Evolutionary conservation across 2,329 filamentous ascomycete genomes (phyloP).

Genomic region (Fusarium sp.): DNA sequence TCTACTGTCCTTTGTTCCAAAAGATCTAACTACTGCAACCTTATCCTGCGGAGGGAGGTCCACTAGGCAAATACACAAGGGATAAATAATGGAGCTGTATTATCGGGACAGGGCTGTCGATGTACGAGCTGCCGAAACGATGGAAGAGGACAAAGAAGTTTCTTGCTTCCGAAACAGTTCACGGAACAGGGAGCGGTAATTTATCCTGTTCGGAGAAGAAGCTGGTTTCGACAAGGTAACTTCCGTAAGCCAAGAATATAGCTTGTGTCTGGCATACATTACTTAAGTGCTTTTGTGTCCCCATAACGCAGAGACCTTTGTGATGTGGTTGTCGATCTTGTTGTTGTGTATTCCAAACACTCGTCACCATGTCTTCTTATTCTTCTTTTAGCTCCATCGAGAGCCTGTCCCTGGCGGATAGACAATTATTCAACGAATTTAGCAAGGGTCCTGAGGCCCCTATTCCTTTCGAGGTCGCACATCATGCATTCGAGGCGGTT

Average conservation of each 20-base stretch:
- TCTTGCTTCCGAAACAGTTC: constrained; percentile 21
- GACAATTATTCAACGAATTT: constrained; percentile 33
- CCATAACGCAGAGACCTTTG: not conserved
- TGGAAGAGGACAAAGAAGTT: not conserved
- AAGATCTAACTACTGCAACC: constrained; percentile 24
- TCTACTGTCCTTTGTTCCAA: constrained; percentile 11
- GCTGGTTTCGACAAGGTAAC: not conserved
- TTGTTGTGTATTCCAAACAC: not conserved
- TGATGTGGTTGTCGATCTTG: not conserved
- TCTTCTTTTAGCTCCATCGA: constrained; percentile 26
- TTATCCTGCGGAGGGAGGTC: not conserved
- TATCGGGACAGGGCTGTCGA: not conserved
- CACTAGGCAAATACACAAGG: not conserved
- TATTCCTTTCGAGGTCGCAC: constrained; percentile 29
- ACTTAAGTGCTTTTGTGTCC: constrained; percentile 1
- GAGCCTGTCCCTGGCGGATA: constrained; percentile 28
- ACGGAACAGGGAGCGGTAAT: constrained; percentile 7
- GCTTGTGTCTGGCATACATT: not conserved
- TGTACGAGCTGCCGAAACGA: not conserved
- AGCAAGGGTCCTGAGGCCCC: constrained; percentile 16
- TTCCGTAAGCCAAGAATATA: not conserved
- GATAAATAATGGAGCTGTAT: not conserved
- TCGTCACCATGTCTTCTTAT: constrained; percentile 26
- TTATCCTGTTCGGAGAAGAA: not conserved
- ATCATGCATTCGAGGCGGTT: constrained; percentile 35